Evolutionary conservation across 2,329 filamentous ascomycete genomes (phyloP).

Genomic region (Metarhizium anisopliae): DNA sequence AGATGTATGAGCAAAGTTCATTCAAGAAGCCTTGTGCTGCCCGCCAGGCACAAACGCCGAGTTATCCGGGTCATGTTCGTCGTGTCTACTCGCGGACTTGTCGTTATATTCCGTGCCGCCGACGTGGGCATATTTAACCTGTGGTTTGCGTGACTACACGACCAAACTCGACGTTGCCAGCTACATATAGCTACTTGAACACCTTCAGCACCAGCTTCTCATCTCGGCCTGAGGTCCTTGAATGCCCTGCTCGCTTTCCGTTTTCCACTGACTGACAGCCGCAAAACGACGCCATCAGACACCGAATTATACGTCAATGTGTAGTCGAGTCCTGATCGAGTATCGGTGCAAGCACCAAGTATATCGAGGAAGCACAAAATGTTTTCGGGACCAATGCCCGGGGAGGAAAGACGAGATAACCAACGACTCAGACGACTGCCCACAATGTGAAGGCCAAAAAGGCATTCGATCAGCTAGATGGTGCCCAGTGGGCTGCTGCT

Average conservation of each 20-base stretch:
- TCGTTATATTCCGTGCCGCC: background rate
- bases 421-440: slow-evolving; percentile 22
- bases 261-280: no score
- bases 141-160: no score
- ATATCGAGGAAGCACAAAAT: slow-evolving; percentile 25
- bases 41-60: background rate
- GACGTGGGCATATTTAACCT: background rate
- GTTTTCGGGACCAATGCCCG: slow-evolving; percentile 22
- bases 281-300: background rate
- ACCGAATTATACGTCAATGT: slow-evolving; percentile 17
- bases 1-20: background rate
- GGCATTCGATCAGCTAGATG: slow-evolving; percentile 24
- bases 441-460: slow-evolving; percentile 23
- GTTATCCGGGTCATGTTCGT: background rate
- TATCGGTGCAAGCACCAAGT: slow-evolving; percentile 28
- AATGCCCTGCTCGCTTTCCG: background rate
- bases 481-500: slow-evolving; percentile 27
- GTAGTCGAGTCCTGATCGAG: slow-evolving; percentile 22
- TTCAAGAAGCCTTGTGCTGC: background rate
- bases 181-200: no score
- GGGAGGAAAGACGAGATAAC: slow-evolving; percentile 22
- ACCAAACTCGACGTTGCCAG: no score
- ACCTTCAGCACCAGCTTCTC: no score
- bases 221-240: background rate
- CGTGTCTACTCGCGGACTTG: background rate